phyloP scores from a whole-genome alignment of 345 rosid species.

The Corchorus capsularis region DNA sequence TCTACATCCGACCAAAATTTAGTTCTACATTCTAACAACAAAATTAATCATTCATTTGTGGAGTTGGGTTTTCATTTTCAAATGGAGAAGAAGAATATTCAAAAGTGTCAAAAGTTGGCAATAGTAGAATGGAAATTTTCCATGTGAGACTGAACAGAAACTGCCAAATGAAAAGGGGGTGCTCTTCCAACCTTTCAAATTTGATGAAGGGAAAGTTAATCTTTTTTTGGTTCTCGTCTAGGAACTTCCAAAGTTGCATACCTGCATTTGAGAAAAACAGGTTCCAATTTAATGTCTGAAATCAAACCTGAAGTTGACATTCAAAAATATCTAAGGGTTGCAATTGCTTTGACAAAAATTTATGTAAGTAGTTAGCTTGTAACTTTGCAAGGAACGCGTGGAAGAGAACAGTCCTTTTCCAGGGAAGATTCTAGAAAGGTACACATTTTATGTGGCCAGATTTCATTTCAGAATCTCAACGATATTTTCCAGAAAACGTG shows the following conservation, averaged over 20 bases:
- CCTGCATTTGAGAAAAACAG: not conserved
- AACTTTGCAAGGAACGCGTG: not conserved
- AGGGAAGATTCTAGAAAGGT: not conserved
- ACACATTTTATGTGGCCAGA: not conserved
- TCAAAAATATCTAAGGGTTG: not conserved
- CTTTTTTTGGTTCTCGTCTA: not conserved
- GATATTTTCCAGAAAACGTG: not conserved
- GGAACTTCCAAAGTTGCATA: not conserved
- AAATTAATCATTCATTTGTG: too few relatives aligned
- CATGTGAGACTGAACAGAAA: slow-evolving; percentile 3
- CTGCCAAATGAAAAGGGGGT: not conserved
- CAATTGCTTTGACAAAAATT: not conserved
- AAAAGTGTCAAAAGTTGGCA: not conserved
- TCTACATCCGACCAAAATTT: too few relatives aligned
- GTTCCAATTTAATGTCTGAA: not conserved
- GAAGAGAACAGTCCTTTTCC: not conserved
- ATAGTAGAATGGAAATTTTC: not conserved
- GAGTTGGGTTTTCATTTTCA: not conserved
- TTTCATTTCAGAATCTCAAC: not conserved
- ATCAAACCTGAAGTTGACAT: not conserved
- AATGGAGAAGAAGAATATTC: not conserved
- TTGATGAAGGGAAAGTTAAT: not conserved
- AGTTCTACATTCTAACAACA: too few relatives aligned
- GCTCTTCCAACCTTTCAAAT: not conserved
- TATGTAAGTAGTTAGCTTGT: not conserved